These are phyloP conservation scores for Lactarius quietus DNA, from an alignment of 768 basidiomycete species.

Conservation along the genomic window DNA sequence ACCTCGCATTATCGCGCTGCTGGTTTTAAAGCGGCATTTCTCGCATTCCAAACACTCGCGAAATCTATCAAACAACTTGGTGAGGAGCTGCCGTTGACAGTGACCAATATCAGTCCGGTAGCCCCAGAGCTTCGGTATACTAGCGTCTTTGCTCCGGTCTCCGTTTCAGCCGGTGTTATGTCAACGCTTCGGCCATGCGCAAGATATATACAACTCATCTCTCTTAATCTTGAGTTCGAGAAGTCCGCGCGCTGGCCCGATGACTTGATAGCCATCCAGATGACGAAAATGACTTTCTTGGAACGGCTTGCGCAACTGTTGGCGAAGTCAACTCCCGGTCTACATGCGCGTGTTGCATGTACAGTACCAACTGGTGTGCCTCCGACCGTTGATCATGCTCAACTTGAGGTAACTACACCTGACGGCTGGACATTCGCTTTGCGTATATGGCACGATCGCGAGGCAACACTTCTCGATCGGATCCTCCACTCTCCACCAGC, in stretches of 20 bases:
- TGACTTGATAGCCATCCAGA: slow-evolving; percentile 87
- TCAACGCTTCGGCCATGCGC: slow-evolving; percentile 54
- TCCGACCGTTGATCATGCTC: slow-evolving; percentile 62
- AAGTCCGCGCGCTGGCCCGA: slow-evolving; percentile 94
- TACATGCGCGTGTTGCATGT: slow-evolving; percentile 57
- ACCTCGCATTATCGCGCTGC: slow-evolving; percentile 39
- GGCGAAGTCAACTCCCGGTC: slow-evolving; percentile 47
- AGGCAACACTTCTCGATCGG: slow-evolving; percentile 72
- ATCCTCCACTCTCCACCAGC: slow-evolving; percentile 47
- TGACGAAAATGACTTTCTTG: slow-evolving; percentile 90
- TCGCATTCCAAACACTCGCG: slow-evolving; percentile 77
- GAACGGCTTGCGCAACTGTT: slow-evolving; percentile 71
- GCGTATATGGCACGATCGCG: slow-evolving; percentile 84
- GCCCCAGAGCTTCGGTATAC: slow-evolving; percentile 81
- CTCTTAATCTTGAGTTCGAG: slow-evolving; percentile 85
- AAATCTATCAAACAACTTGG: slow-evolving; percentile 72
- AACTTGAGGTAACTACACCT: slow-evolving; percentile 72
- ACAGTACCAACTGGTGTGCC: slow-evolving; percentile 46
- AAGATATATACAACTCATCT: slow-evolving; percentile 64
- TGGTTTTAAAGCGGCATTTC: slow-evolving; percentile 70
- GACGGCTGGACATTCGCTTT: slow-evolving; percentile 87
- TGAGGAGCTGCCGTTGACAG: slow-evolving; percentile 66
- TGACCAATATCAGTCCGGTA: slow-evolving; percentile 71
- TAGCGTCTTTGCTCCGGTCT: slow-evolving; percentile 74
- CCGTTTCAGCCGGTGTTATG: slow-evolving; percentile 53